phyloP scores from a whole-genome alignment of 2,329 filamentous ascomycete genomes.

The Pseudogymnoascus sp. region DNA sequence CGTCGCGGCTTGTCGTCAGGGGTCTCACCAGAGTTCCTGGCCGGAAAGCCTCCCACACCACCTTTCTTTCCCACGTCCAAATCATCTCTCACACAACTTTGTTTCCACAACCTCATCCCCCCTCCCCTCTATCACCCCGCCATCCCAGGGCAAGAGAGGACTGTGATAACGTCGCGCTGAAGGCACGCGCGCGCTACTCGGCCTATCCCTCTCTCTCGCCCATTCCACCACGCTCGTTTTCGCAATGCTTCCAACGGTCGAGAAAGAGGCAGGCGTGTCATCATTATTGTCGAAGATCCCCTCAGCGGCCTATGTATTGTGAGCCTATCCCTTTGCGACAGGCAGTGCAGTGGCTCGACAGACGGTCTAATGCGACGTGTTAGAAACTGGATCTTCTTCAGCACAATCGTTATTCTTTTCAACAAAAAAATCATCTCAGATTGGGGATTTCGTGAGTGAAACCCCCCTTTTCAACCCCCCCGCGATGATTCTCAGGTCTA shows the following conservation, averaged over 20 bases:
- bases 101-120: background rate
- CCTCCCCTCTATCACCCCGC: background rate
- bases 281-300: constrained; percentile 2
- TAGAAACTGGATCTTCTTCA: constrained; percentile 70
- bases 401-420: constrained; percentile 78
- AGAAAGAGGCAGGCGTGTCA: background rate
- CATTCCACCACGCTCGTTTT: background rate
- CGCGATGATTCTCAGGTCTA: constrained; percentile 23
- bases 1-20: background rate
- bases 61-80: background rate
- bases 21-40: background rate
- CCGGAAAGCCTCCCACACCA: background rate
- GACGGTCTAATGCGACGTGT: constrained; percentile 30
- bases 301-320: constrained; percentile 8
- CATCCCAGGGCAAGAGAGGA: background rate
- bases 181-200: background rate
- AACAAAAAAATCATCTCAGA: constrained; percentile 83
- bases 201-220: background rate
- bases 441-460: constrained; percentile 60
- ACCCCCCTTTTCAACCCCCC: background rate
- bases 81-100: background rate
- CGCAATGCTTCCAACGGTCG: background rate
- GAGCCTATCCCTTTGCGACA: background rate
- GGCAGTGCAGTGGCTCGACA: background rate
- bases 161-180: background rate